phyloP scores from a whole-genome alignment of 208 protist species.

The Trypanosoma platydactyli region DNA sequence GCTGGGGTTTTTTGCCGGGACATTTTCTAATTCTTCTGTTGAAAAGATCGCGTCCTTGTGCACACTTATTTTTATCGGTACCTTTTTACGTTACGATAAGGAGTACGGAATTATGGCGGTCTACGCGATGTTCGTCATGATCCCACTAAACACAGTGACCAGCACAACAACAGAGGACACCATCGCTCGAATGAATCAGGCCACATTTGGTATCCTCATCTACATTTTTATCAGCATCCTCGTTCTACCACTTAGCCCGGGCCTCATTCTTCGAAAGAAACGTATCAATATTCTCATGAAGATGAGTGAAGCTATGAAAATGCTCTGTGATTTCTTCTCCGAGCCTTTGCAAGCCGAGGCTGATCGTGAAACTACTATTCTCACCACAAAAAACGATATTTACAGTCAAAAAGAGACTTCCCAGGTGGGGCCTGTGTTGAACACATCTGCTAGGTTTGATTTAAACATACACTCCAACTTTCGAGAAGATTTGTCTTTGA shows the following conservation, averaged over 20 bases:
- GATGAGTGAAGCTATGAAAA: slow-evolving; percentile 50
- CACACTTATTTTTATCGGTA: slow-evolving; percentile 74
- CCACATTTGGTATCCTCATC: slow-evolving; percentile 90
- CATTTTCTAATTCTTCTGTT: slow-evolving; percentile 63
- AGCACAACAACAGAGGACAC: slow-evolving; percentile 61
- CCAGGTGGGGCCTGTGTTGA: background rate
- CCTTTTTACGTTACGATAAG: slow-evolving; percentile 81
- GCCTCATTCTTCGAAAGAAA: slow-evolving; percentile 73
- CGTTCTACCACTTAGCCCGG: slow-evolving; percentile 74
- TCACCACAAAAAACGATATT: background rate
- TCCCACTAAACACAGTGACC: slow-evolving; percentile 67
- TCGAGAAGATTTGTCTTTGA: slow-evolving; percentile 44
- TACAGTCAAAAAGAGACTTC: background rate
- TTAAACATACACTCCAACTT: slow-evolving; percentile 10
- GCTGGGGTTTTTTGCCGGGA: slow-evolving; percentile 84
- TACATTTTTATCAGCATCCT: slow-evolving; percentile 80
- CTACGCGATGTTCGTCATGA: slow-evolving; percentile 88
- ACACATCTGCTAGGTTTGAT: slow-evolving; percentile 1
- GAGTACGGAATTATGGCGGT: slow-evolving; percentile 86
- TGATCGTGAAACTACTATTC: background rate
- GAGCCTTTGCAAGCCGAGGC: slow-evolving; percentile 30
- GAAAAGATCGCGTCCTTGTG: slow-evolving; percentile 82
- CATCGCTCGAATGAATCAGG: slow-evolving; percentile 86
- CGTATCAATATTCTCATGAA: slow-evolving; percentile 69
- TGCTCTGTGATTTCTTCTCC: slow-evolving; percentile 65